Evolutionary conservation across 257 asterid genomes (phyloP).

Genomic region (Oldenlandia corymbosa): DNA sequence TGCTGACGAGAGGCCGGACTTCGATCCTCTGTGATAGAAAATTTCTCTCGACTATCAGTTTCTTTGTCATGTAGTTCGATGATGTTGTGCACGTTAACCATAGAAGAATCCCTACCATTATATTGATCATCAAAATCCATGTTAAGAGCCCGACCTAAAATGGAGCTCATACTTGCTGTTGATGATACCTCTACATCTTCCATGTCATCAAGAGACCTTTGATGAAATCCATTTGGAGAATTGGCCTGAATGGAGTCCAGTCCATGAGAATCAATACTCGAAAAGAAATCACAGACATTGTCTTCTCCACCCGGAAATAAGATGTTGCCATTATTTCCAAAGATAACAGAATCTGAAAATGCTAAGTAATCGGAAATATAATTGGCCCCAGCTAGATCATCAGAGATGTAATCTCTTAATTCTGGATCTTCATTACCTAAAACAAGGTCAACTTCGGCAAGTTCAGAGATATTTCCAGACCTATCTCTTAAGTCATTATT

Average conservation of each 20-base stretch:
- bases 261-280: conserved; percentile 47
- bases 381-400: conserved; percentile 34
- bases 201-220: conserved; percentile 43
- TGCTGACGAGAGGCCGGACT: conserved; percentile 14
- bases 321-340: conserved; percentile 42
- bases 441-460: conserved; percentile 22
- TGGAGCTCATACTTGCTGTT: conserved; percentile 78
- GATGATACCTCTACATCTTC: conserved; percentile 85
- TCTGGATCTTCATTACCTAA: conserved; percentile 31
- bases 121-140: conserved; percentile 64
- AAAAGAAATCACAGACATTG: conserved; percentile 62
- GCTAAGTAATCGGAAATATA: conserved; percentile 71
- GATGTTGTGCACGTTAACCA: conserved; percentile 22
- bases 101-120: conserved; percentile 44
- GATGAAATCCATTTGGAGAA: conserved; percentile 25
- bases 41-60: conserved; percentile 21
- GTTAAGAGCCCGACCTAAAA: conserved; percentile 65
- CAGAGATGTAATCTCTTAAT: conserved; percentile 44
- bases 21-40: conserved; percentile 15
- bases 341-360: conserved; percentile 74
- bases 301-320: conserved; percentile 47
- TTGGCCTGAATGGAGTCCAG: conserved; percentile 19
- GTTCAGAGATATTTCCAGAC: conserved; percentile 12
- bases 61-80: conserved; percentile 30
- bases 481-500: conserved; percentile 12